These are phyloP conservation scores for Ustilago crameri DNA, from an alignment of 1,284 basidiomycete species.

Conservation along the genomic window DNA sequence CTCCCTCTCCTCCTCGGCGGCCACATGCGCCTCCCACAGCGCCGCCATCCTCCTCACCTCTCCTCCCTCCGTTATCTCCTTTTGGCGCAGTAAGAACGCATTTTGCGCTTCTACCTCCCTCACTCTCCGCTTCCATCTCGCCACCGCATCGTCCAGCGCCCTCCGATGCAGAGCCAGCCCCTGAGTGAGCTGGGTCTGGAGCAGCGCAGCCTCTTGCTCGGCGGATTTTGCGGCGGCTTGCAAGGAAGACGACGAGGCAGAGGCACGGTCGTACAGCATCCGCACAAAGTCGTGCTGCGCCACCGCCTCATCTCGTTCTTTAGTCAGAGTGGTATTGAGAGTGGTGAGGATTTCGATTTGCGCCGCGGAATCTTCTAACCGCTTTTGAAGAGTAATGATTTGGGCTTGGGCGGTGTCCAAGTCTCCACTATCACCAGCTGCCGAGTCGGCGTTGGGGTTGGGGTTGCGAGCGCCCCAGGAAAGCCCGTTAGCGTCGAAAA, in stretches of 20 bases:
- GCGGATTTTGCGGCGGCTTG: not conserved
- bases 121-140: conserved; percentile 17
- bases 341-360: conserved; percentile 14
- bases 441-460: not conserved
- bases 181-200: conserved; percentile 12
- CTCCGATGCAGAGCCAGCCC: conserved; percentile 23
- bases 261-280: conserved; percentile 34
- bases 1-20: conserved; percentile 15
- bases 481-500: conserved; percentile 27
- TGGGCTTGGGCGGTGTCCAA: conserved; percentile 1
- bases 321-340: not conserved
- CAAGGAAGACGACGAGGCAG: conserved; percentile 4
- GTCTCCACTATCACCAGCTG: conserved; percentile 1
- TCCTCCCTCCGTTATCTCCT: conserved; percentile 2
- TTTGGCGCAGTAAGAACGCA: conserved; percentile 4
- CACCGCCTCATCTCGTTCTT: conserved; percentile 6
- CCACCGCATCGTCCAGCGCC: conserved; percentile 2
- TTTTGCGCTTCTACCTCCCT: conserved; percentile 9
- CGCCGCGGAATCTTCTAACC: conserved; percentile 4
- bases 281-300: conserved; percentile 40
- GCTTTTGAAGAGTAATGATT: not conserved
- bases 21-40: conserved; percentile 30
- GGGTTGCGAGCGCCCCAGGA: conserved; percentile 3
- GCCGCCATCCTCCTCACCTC: conserved; percentile 29
- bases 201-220: not conserved